These are phyloP conservation scores for Quercus lobata DNA, from an alignment of 331 rosid species.

Conservation along the genomic window DNA sequence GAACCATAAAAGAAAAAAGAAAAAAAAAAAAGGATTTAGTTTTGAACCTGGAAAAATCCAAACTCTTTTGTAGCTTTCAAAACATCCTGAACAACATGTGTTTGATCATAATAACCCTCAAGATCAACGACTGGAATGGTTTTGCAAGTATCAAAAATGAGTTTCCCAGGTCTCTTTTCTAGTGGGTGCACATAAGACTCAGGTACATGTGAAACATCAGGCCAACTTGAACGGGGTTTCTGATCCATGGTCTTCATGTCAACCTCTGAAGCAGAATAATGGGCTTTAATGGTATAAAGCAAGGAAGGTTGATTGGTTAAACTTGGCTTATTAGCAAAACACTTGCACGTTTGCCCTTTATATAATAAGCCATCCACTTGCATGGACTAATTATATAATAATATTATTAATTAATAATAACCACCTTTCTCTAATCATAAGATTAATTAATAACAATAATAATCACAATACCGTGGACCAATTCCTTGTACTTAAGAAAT, in stretches of 20 bases:
- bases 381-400: no score
- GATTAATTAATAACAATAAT: no score
- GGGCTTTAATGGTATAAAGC: not conserved
- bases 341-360: no score
- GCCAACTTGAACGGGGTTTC: constrained; percentile 51
- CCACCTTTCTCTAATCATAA: no score
- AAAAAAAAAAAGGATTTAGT: not conserved
- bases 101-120: not conserved
- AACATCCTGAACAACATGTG: constrained; percentile 28
- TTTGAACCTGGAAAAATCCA: constrained; percentile 46
- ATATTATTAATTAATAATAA: no score
- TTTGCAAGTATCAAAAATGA: not conserved
- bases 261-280: not conserved
- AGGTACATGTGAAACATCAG: constrained; percentile 34
- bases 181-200: constrained; percentile 47
- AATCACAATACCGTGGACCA: no score
- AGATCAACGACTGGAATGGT: constrained; percentile 56
- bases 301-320: not conserved
- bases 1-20: not conserved
- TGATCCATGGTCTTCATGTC: constrained; percentile 28
- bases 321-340: not conserved
- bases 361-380: no score
- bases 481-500: no score
- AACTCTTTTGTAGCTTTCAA: constrained; percentile 37
- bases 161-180: constrained; percentile 44